phyloP scores from a whole-genome alignment of 2,329 filamentous ascomycete species.

The Penicillium polonicum region DNA sequence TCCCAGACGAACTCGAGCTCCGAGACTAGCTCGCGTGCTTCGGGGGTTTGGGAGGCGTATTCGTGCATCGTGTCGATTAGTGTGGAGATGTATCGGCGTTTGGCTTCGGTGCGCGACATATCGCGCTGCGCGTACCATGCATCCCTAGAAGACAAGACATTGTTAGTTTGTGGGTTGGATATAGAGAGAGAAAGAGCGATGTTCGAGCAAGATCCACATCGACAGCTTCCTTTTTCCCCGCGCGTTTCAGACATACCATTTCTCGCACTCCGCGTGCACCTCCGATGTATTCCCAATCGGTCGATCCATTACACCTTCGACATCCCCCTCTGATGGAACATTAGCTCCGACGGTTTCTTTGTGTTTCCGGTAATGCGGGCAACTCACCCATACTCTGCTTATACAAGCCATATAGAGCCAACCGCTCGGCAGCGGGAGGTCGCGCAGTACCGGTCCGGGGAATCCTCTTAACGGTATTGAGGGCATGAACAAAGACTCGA shows the following conservation, averaged over 20 bases:
- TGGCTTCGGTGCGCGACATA: constrained; percentile 84
- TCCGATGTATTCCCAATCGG: constrained; percentile 58
- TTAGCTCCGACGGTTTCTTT: constrained; percentile 12
- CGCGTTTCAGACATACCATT: constrained; percentile 56
- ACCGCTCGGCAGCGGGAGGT: constrained; percentile 77
- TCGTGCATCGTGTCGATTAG: constrained; percentile 96
- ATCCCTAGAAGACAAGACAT: constrained; percentile 57
- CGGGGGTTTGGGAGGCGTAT: constrained; percentile 78
- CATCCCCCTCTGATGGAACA: constrained; percentile 70
- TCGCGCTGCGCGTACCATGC: constrained; percentile 89
- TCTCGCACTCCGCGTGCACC: constrained; percentile 57
- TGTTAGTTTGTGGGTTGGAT: not conserved
- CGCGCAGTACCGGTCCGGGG: constrained; percentile 87
- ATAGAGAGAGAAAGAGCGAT: not conserved
- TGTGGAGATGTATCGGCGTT: constrained; percentile 88
- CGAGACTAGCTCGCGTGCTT: constrained; percentile 80
- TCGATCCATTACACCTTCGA: constrained; percentile 88
- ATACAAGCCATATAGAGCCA: constrained; percentile 95
- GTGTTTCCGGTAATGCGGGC: not conserved
- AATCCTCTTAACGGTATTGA: constrained; percentile 98
- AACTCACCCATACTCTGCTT: constrained; percentile 85
- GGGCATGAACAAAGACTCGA: constrained; percentile 96
- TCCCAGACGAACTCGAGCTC: constrained; percentile 99
- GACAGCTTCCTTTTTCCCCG: not conserved
- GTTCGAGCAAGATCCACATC: not conserved